Base-by-base conservation (phyloP, 176 grass and related monocot species). In the Zea luxurians region DNA sequence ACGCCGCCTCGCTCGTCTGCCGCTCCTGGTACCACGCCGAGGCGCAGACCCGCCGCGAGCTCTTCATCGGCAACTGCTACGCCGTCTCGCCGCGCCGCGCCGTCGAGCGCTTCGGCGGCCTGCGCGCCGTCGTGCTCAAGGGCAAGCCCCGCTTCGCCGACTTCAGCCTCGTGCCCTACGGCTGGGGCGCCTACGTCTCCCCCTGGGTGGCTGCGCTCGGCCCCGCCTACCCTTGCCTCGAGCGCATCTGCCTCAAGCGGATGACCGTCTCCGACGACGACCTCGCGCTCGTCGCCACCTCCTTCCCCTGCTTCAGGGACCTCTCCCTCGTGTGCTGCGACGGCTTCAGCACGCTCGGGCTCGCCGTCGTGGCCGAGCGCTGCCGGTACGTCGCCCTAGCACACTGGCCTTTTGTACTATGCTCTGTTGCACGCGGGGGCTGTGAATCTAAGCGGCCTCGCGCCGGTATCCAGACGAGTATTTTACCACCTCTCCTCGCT, bases 51-150 rank as follows among this genome's bases (percentile, higher is more conserved):
- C 87, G 95, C 2, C 87, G 86, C 17, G 90, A 94, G 66, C 86
- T 98, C 48, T 98, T 98, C 83, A 87, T 98, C 74, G 95, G 91
- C 73, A 98, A 98, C 91, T 98, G 92, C 85, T 98, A 98, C 79
- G 85, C 95, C 64, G 92, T 98, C 63, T 71, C 95, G 9, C 95
- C 95, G 9, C 3, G 36, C 17, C 91, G 87, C 37, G 89, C 86
- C 15, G 68, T 88, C n/a, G 82, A 83, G 87, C 88, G 95, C 57
- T 98, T 98, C 77, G 68, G 76, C 7, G 68, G 86, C 43, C 76
- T 92, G 87, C 83, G 81, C 34, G 82, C 90, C 37, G 78, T 98
- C 60, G 86, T 91, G 75, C 89, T 98, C 48, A 98, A 98, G 83
- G 95, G 95, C 37, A 94, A 94, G 83, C 95, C 95, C 2, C 91